Conservation (phyloP, 176 grass and related monocot genomes). For the Musa acuminata region DNA sequence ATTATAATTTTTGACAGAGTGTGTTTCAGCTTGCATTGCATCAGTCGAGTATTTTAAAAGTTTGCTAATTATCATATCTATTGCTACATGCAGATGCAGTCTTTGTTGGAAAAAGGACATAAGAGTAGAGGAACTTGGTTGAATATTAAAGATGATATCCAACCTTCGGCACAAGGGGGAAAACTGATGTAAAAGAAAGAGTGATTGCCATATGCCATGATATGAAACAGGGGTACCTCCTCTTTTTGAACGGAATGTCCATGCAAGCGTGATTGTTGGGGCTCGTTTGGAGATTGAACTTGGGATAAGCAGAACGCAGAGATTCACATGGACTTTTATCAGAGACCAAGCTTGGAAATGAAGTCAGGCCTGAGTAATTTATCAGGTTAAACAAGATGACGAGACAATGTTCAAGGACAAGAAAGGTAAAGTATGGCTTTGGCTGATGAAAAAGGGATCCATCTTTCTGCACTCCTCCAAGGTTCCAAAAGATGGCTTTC, state of each 20-base stretch:
- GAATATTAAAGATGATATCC: not conserved
- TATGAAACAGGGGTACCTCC: constrained; percentile 10
- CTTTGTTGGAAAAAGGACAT: not conserved
- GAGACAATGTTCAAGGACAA: not conserved
- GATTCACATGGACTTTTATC: constrained; percentile 2
- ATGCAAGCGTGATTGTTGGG: not conserved
- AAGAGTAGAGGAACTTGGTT: not conserved
- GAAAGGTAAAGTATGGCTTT: not conserved
- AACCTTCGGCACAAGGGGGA: no score
- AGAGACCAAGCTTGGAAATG: constrained; percentile 25
- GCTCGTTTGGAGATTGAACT: not conserved
- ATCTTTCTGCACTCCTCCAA: not conserved
- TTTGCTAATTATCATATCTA: not conserved
- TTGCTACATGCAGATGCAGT: not conserved
- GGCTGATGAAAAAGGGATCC: not conserved
- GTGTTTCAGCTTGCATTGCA: no score
- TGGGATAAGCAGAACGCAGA: not conserved
- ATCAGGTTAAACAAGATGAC: not conserved
- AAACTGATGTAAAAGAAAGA: not conserved
- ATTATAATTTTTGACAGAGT: no score
- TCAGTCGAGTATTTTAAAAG: no score
- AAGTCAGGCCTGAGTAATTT: constrained; percentile 1
- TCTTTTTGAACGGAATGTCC: constrained; percentile 12
- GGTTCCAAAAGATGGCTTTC: not conserved
- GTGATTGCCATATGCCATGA: not conserved